Conservation (phyloP, 495 filamentous ascomycete genomes). For the Neurospora sp. region DNA sequence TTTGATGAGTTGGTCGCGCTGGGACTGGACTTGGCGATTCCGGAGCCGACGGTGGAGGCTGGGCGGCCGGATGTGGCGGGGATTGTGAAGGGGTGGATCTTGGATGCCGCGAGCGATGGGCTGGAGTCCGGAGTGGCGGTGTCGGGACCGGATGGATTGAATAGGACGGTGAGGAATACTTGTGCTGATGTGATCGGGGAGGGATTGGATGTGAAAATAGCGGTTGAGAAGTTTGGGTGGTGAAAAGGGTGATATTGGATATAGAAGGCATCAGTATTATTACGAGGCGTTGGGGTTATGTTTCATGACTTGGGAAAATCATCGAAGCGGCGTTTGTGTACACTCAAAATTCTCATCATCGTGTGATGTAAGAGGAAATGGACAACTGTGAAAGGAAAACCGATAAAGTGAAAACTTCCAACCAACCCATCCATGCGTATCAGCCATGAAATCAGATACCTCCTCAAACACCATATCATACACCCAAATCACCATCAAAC, state of each 20-base stretch:
- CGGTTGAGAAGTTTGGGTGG: constrained; percentile 45
- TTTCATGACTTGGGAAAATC: not conserved
- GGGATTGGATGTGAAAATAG: constrained; percentile 30
- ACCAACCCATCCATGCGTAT: not conserved
- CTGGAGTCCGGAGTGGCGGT: constrained; percentile 36
- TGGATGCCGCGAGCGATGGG: constrained; percentile 17
- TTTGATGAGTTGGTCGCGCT: constrained; percentile 31
- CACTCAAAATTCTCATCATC: not conserved
- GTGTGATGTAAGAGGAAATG: not conserved
- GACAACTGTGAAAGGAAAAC: not conserved
- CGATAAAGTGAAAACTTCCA: not conserved
- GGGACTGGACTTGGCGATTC: constrained; percentile 41
- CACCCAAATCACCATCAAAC: not conserved
- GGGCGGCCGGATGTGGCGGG: constrained; percentile 41
- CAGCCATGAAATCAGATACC: not conserved
- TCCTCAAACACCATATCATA: not conserved
- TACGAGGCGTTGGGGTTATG: not conserved
- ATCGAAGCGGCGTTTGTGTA: not conserved
- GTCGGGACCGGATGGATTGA: constrained; percentile 46
- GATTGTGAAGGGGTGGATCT: constrained; percentile 24
- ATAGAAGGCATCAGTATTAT: not conserved
- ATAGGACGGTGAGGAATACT: constrained; percentile 40
- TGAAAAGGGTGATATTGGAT: constrained; percentile 6
- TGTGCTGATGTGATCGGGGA: constrained; percentile 35
- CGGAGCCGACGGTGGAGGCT: constrained; percentile 39